Base-by-base conservation (phyloP, 768 basidiomycete species). In the Boletus sp. region DNA sequence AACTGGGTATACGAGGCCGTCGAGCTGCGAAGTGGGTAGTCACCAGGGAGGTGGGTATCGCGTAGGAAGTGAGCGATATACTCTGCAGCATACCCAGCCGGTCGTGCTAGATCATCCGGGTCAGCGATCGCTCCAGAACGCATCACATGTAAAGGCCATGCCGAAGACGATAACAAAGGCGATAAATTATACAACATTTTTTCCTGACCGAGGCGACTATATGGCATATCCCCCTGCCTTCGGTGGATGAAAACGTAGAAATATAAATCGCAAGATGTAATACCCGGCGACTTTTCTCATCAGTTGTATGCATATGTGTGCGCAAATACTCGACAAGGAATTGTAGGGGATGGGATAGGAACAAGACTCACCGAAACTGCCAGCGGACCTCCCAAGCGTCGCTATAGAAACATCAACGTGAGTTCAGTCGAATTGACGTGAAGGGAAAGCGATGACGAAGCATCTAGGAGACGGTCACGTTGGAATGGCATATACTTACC, bases 311-410 rank as follows among this genome's bases (percentile, higher is more conserved):
- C 53, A 37, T 41, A 38, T 27, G 19, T 27, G 19, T 32, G 9
- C 25, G 40, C 41, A n/a, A 15, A 32, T 38, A 19, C 32, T 17
- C 37, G 35, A 37, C 19, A 27, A 14, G 23, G 14, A 52, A 37
- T 29, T 29, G 17, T 47, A n/a, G 7, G n/a, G 47, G 7, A 3
- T 11, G 8, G 14, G 29, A 14, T 21, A 5, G 14, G 15, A 32
- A 3, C 4, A 30, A 52, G 29, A 51, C 64, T 63, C 41, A 64
- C 64, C 17, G 11, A 35, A 32, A 43, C 25, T 29, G 21, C 7
- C 19, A 13, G 33, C 9, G 27, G 33, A 53, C 5, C 23, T 6
- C 5, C n/a, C 48, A 8, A 7, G 37, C 2, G n/a, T 30, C 14
- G 30, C 64, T 66, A 17, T n/a, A 38, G 50, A 27, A 35, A 33